Evolutionary conservation across 106 monocot species (phyloP).

Genomic region (Ottelia alismoides): DNA sequence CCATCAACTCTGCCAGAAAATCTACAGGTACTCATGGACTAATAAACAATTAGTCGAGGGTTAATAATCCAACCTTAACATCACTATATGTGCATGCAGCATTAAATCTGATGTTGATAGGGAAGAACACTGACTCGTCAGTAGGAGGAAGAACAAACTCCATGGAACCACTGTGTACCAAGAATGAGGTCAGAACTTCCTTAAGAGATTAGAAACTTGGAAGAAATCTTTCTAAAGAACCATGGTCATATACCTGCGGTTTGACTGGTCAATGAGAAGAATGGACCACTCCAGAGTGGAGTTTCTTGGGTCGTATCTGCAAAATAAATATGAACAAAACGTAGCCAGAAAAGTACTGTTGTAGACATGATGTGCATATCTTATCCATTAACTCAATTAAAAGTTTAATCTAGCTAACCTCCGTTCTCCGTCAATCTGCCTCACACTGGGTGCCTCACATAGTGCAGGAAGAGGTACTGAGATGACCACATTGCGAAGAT

Average conservation of each 20-base stretch:
- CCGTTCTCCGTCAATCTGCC: conserved; percentile 98
- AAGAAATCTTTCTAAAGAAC: no score
- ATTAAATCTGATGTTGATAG: conserved; percentile 65
- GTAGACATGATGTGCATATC: no score
- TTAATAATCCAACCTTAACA: conserved; percentile 54
- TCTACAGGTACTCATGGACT: no score
- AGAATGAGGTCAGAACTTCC: not conserved
- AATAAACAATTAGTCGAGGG: no score
- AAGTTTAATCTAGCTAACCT: conserved; percentile 24
- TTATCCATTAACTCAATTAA: no score
- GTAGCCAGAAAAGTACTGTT: no score
- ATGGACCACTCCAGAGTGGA: conserved; percentile 90
- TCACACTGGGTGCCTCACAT: conserved; percentile 69
- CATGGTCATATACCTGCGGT: conserved; percentile 73
- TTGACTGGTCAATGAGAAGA: conserved; percentile 86
- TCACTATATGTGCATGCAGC: conserved; percentile 80
- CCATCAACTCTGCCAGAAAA: no score
- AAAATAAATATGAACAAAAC: no score
- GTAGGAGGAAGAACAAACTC: conserved; percentile 88
- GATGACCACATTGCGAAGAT: conserved; percentile 80
- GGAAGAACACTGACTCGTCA: conserved; percentile 78
- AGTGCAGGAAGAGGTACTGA: conserved; percentile 87
- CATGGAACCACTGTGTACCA: conserved; percentile 69
- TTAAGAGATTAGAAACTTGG: not conserved
- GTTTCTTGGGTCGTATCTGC: conserved; percentile 77